These are phyloP conservation scores for Diaporthe caulivora DNA, from an alignment of 2,329 filamentous ascomycete genomes.

Conservation along the genomic window DNA sequence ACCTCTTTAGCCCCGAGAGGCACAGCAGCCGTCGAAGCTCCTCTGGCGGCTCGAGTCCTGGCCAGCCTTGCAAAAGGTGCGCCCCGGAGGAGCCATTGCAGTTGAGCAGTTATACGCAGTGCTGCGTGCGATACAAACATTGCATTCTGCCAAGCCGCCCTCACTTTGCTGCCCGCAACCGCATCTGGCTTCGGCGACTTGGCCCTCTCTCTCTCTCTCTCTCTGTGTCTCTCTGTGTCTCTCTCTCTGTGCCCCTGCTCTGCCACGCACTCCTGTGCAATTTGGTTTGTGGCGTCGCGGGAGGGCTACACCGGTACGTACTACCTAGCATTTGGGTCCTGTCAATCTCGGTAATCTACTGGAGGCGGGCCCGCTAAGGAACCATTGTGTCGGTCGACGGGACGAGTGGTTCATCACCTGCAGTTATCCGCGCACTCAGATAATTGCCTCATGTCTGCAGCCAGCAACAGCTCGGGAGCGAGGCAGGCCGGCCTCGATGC, in stretches of 20 bases:
- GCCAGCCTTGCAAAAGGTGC: conserved; percentile 10
- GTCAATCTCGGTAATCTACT: conserved; percentile 35
- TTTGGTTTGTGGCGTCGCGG: conserved; percentile 4
- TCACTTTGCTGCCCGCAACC: neutral
- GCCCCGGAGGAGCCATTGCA: no score
- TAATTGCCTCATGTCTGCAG: conserved; percentile 22
- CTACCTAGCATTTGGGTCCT: conserved; percentile 22
- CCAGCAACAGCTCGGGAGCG: neutral
- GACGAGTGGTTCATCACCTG: conserved; percentile 27
- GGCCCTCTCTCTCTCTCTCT: neutral
- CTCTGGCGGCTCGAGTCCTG: neutral
- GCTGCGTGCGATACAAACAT: neutral
- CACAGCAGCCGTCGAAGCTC: neutral
- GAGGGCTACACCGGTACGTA: neutral
- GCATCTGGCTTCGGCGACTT: conserved; percentile 24
- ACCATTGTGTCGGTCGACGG: conserved; percentile 28
- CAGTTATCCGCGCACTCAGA: conserved; percentile 20
- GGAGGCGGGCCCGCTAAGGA: conserved; percentile 17
- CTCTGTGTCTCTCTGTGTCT: no score
- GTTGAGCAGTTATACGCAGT: neutral
- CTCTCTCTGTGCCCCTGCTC: neutral
- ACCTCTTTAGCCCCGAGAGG: conserved; percentile 5
- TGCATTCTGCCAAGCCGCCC: neutral
- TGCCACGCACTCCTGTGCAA: conserved; percentile 8
- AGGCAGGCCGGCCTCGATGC: conserved; percentile 7